Evolutionary conservation across 176 grass and related monocot species (phyloP).

Genomic region (Aegilops sharonensis): DNA sequence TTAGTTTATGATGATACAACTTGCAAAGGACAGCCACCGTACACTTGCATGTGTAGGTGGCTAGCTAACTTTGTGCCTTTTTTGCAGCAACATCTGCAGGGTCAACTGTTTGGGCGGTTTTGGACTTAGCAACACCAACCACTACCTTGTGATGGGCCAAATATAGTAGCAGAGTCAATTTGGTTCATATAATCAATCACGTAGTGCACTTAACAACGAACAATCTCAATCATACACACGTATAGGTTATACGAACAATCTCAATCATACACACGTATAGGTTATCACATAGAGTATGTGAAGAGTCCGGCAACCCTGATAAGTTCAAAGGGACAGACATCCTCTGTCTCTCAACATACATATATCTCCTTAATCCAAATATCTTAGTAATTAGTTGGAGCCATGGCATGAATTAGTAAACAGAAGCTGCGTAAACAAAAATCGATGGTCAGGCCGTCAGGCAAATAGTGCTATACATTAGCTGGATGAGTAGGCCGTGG

Average conservation of each 20-base stretch:
- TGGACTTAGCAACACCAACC: background rate
- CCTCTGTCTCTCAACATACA: background rate
- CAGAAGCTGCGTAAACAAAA: background rate
- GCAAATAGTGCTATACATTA: background rate
- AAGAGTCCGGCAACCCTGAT: background rate
- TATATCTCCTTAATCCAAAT: background rate
- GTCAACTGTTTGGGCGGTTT: background rate
- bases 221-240: background rate
- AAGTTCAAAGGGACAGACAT: background rate
- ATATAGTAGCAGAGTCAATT: background rate
- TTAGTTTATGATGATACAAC: background rate
- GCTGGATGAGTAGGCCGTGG: background rate
- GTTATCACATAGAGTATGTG: background rate
- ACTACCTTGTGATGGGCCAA: background rate
- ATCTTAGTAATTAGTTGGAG: background rate
- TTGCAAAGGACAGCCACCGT: background rate
- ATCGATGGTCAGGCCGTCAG: background rate
- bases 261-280: background rate
- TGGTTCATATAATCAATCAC: background rate
- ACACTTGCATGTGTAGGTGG: background rate
- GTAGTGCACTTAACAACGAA: background rate
- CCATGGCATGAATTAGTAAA: background rate
- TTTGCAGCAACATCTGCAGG: background rate
- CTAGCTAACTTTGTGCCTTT: background rate
- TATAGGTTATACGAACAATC: background rate